Conservation (phyloP, 805 yeast genomes). For the Kodamaea sagamina region DNA sequence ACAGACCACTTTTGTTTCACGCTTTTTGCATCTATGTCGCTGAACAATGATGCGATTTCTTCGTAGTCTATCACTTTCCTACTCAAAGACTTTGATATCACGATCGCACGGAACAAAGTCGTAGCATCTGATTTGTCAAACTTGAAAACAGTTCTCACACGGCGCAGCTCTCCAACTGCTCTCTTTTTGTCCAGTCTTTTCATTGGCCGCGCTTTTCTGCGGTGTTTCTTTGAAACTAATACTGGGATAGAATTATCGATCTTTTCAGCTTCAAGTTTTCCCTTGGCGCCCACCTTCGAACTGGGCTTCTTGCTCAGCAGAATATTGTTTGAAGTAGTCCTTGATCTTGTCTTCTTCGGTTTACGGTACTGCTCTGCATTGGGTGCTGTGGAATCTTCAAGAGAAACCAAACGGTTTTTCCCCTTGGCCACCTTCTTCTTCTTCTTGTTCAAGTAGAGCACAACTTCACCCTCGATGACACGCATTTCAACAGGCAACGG, state of each 20-base stretch:
- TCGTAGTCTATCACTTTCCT: slow-evolving; percentile 66
- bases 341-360: slow-evolving; percentile 11
- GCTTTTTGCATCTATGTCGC: slow-evolving; percentile 41
- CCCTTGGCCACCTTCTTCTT: slow-evolving; percentile 8
- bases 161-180: slow-evolving; percentile 7
- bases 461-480: slow-evolving; percentile 33
- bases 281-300: neutral
- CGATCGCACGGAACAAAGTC: slow-evolving; percentile 60
- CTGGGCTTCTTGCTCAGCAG: slow-evolving; percentile 2
- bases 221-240: slow-evolving; percentile 17
- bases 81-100: slow-evolving; percentile 62
- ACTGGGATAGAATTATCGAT: slow-evolving; percentile 11
- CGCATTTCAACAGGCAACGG: slow-evolving; percentile 19
- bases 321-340: too few relatives aligned
- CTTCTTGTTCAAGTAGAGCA: slow-evolving; percentile 9
- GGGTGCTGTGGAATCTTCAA: slow-evolving; percentile 12
- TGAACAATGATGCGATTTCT: slow-evolving; percentile 52
- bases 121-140: slow-evolving; percentile 52
- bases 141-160: slow-evolving; percentile 14
- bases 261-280: neutral
- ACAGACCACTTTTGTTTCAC: slow-evolving; percentile 71
- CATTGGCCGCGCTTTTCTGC: slow-evolving; percentile 19
- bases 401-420: slow-evolving; percentile 27
- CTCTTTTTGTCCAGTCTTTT: slow-evolving; percentile 11
- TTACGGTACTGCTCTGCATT: neutral